Evolutionary conservation across 805 yeast species (phyloP).

Genomic region (Metschnikowia colocasiae): DNA sequence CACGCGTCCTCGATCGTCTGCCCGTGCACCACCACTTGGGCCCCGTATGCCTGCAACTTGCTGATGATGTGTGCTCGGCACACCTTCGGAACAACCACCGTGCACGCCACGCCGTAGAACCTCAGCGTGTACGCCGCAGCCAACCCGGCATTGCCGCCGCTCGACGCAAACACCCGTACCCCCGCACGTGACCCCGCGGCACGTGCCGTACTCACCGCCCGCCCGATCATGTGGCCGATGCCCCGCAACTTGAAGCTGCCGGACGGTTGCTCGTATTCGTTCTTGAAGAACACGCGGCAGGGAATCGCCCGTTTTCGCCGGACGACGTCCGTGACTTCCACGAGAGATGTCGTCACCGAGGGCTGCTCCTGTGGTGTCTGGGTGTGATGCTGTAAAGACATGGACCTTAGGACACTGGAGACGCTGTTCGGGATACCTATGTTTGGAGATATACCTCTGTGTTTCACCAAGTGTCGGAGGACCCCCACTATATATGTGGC

Average conservation of each 20-base stretch:
- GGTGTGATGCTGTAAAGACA: neutral
- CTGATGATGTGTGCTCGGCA: conserved; percentile 45
- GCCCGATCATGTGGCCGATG: conserved; percentile 44
- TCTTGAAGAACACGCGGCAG: conserved; percentile 44
- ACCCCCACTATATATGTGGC: neutral
- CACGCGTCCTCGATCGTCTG: conserved; percentile 50
- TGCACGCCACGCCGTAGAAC: conserved; percentile 40
- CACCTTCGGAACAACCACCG: conserved; percentile 57
- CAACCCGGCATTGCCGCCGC: conserved; percentile 56
- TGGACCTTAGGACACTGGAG: no score
- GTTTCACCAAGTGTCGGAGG: no score
- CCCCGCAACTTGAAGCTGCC: conserved; percentile 59
- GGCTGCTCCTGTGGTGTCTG: conserved; percentile 16
- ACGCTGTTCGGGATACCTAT: no score
- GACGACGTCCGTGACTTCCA: conserved; percentile 30
- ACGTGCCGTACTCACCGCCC: neutral
- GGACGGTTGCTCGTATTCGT: conserved; percentile 52
- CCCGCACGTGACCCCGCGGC: conserved; percentile 12
- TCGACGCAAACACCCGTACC: conserved; percentile 46
- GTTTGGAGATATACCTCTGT: no score
- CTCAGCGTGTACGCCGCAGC: conserved; percentile 50
- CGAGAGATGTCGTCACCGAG: conserved; percentile 34
- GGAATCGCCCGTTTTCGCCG: conserved; percentile 17
- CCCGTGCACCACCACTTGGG: conserved; percentile 47
- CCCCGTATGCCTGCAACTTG: conserved; percentile 46